Percentiles rank a stretch among this genome's conserved stretches.
phyloP scores from a whole-genome alignment of 768 basidiomycete genomes.

The Boletus reticuloceps region DNA sequence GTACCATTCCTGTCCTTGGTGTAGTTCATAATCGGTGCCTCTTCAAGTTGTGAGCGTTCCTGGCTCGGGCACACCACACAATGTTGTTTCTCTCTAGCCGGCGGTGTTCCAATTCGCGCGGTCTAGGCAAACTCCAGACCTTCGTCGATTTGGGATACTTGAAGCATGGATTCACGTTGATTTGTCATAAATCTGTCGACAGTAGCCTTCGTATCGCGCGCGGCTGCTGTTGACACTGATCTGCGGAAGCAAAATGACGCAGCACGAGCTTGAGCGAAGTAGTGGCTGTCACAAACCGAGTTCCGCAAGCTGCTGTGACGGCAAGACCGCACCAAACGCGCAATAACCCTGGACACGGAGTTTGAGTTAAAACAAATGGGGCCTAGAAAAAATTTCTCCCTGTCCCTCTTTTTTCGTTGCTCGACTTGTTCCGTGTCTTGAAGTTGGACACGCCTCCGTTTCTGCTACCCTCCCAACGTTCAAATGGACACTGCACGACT shows the following conservation, averaged over 20 bases:
- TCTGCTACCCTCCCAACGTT: neutral
- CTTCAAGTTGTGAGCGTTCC: neutral
- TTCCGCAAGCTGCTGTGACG: too few species aligned
- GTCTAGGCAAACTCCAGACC: neutral
- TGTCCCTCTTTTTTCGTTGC: neutral
- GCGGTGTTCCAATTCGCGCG: conserved; percentile 16
- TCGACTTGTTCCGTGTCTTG: conserved; percentile 4
- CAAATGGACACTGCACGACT: conserved; percentile 17
- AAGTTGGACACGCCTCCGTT: neutral
- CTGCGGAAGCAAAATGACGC: conserved; percentile 18
- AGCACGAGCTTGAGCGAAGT: neutral
- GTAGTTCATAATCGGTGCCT: neutral
- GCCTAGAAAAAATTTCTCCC: neutral
- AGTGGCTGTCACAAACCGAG: conserved; percentile 15
- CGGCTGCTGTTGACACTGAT: neutral
- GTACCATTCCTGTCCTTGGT: neutral
- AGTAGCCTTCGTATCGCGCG: neutral
- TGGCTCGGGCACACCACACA: neutral
- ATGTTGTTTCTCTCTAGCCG: neutral
- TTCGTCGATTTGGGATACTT: neutral
- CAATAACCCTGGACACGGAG: conserved; percentile 22
- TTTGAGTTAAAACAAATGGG: conserved; percentile 19
- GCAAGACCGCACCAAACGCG: too few species aligned
- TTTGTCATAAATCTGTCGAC: neutral
- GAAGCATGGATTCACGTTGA: conserved; percentile 3